These are phyloP conservation scores for Ambispora gerdemannii DNA, from an alignment of 192 early-diverging fungal genomes.

Conservation along the genomic window DNA sequence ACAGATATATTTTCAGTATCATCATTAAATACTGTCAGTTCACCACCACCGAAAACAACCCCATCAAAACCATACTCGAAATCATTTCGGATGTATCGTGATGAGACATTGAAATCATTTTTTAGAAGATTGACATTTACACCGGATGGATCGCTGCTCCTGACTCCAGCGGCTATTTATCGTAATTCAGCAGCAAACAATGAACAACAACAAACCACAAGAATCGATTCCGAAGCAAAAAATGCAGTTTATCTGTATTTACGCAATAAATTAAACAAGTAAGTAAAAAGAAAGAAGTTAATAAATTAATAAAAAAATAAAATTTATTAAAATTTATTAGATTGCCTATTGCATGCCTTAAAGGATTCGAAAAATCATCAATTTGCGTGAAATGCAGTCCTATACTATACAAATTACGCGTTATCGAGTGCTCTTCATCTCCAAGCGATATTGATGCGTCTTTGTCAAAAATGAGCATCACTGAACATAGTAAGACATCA, in stretches of 20 bases:
- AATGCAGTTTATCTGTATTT: constrained; percentile 70
- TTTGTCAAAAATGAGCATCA: background rate
- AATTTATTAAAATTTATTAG: no score
- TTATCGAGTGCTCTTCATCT: background rate
- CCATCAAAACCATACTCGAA: constrained; percentile 27
- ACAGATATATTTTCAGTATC: no score
- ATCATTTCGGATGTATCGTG: constrained; percentile 64
- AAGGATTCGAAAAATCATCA: constrained; percentile 71
- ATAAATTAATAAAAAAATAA: no score
- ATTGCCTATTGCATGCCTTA: constrained; percentile 66
- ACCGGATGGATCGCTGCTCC: constrained; percentile 81
- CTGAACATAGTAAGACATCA: constrained; percentile 11
- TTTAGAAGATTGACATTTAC: constrained; percentile 84
- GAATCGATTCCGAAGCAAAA: constrained; percentile 38
- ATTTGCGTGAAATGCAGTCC: constrained; percentile 76
- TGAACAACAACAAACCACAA: constrained; percentile 26
- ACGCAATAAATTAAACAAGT: constrained; percentile 55
- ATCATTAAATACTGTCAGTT: no score
- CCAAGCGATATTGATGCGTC: background rate
- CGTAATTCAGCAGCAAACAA: constrained; percentile 28
- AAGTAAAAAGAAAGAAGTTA: no score
- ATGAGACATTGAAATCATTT: constrained; percentile 88
- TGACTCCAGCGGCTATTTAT: constrained; percentile 77
- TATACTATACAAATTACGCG: constrained; percentile 48
- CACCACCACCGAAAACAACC: constrained; percentile 9